phyloP scores from a whole-genome alignment of 192 early-diverging fungal genomes.

The Coemansia sp. region DNA sequence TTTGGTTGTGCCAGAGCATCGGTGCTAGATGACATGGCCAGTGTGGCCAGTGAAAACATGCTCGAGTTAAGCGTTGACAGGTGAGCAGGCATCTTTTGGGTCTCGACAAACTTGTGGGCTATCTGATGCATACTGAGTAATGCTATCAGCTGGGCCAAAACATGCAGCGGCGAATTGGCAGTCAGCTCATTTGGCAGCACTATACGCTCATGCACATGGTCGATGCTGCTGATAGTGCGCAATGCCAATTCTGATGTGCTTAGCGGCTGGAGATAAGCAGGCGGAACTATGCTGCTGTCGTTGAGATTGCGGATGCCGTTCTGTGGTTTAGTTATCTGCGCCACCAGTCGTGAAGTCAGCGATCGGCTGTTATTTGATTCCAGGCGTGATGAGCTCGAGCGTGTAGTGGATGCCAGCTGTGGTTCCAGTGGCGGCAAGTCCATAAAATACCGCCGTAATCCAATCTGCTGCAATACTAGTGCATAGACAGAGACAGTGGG shows the following conservation, averaged over 20 bases:
- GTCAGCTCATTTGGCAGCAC: slow-evolving; percentile 25
- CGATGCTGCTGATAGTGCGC: slow-evolving; percentile 19
- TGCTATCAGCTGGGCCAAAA: slow-evolving; percentile 23
- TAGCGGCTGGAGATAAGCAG: slow-evolving; percentile 24
- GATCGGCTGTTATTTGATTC: neutral
- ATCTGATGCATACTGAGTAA: slow-evolving; percentile 40
- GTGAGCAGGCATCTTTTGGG: slow-evolving; percentile 21
- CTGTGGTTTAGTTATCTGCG: slow-evolving; percentile 15
- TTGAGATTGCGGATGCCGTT: neutral
- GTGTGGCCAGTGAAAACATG: slow-evolving; percentile 18
- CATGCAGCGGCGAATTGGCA: slow-evolving; percentile 2
- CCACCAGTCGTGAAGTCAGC: slow-evolving; percentile 14
- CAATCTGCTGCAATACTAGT: slow-evolving; percentile 49
- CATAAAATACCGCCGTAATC: slow-evolving; percentile 42
- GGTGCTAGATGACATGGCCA: too few relatives aligned
- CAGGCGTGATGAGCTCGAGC: slow-evolving; percentile 26
- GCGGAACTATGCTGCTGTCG: slow-evolving; percentile 10
- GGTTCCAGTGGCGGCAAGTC: slow-evolving; percentile 21
- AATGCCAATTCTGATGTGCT: slow-evolving; percentile 2
- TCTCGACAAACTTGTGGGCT: slow-evolving; percentile 44
- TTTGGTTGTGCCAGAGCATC: neutral
- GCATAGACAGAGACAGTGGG: slow-evolving; percentile 52
- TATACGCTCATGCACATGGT: slow-evolving; percentile 19
- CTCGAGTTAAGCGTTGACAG: slow-evolving; percentile 17
- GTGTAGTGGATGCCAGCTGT: neutral